Conservation (phyloP, 768 basidiomycete genomes). For the Coprinopsis marcescibilis region DNA sequence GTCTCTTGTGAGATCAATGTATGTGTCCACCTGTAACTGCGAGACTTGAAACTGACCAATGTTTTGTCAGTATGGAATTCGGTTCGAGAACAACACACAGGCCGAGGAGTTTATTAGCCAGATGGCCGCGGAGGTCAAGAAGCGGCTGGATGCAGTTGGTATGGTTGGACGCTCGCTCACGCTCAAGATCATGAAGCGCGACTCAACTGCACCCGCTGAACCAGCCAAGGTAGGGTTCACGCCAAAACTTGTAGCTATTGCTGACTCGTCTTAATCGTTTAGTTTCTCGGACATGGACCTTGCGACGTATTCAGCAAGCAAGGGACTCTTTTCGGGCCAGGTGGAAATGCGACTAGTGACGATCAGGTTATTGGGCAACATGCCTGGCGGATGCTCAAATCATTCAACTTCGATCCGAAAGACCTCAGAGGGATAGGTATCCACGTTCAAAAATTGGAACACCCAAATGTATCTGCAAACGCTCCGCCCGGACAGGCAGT, state of each 20-base stretch:
- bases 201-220: conserved; percentile 81
- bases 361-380: conserved; percentile 64
- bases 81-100: conserved; percentile 79
- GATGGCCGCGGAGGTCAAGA: conserved; percentile 73
- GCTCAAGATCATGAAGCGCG: conserved; percentile 84
- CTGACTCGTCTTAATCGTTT: neutral
- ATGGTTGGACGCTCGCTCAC: conserved; percentile 74
- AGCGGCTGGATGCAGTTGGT: conserved; percentile 58
- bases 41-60: neutral
- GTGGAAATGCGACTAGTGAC: conserved; percentile 71
- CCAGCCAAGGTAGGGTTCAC: conserved; percentile 67
- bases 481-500: conserved; percentile 50
- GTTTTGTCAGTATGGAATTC: conserved; percentile 77
- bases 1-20: conserved; percentile 96
- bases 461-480: conserved; percentile 24
- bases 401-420: conserved; percentile 71
- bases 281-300: conserved; percentile 90
- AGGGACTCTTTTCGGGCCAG: conserved; percentile 47
- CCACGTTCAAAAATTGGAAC: conserved; percentile 85
- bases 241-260: neutral
- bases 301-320: conserved; percentile 83
- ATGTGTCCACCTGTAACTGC: conserved; percentile 24
- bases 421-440: conserved; percentile 93
- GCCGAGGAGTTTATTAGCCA: conserved; percentile 73
- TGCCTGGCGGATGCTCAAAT: conserved; percentile 69